Base-by-base conservation (phyloP, 2,329 filamentous ascomycete genomes). In the Xylaria sp. region DNA sequence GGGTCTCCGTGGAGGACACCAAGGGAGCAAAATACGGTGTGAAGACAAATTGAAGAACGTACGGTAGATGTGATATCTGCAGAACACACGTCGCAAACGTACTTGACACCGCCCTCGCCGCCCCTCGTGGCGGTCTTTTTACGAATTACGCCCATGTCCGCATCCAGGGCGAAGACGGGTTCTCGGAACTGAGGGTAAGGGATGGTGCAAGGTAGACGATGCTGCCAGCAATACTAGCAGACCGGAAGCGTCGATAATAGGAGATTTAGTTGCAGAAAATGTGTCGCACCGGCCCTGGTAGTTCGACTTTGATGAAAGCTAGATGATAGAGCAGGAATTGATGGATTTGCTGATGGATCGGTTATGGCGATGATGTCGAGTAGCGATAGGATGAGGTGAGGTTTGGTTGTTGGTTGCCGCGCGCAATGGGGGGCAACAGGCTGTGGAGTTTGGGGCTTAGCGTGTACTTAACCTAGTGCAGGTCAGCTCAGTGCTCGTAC, bases 41-140 rank as follows among this genome's bases (percentile, higher is more conserved):
- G 21, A 8, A 6, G 53, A 51, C 19, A 4, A 31, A 42, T 49
- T 51, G 50, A 28, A 64, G 65, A 46, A 83, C 90, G 73, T 84
- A 96, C 95, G 49, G 95, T 99, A 4, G 94, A 95, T 49, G 95
- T 99, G 70, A 99, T 96, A 77, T 99, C 95, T 61, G 92, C 92
- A 46, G 92, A 96, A 78, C 95, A 99, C 62, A 96, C 90, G 78
- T 99, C 96, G 82, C 95, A 99, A 69, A 98, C 92, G 77, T 96
- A 99, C 77, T 98, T 97, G 33, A 93, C 91, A 67, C 92, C 92
- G 50, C 91, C 93, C 75, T 97, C 92, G 54, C 90, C 92, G 66
- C 92, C 92, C 74, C 92, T 85, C 58, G 89, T 89, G 69, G 91
- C 91, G 63, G 92, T 95, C 82, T 97, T 97, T 84, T 97, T 97